Percentiles rank a stretch among this genome's conserved stretches.
Conservation (phyloP, 164 flowering plant species). For the Magnolia kwangsiensis region DNA sequence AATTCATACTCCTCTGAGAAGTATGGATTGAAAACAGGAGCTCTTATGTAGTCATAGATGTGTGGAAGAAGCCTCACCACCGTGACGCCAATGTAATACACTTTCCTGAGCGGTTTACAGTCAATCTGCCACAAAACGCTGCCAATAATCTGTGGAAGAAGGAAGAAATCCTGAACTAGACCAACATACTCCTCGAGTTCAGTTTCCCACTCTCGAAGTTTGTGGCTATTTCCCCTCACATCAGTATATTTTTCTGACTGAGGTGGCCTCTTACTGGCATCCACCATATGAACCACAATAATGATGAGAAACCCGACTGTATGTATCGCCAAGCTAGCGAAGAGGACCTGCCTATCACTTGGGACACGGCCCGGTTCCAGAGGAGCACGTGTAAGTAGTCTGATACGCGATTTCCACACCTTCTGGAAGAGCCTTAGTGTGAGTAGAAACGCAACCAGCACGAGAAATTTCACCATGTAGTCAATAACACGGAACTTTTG, state of each 20-base stretch:
- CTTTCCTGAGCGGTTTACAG: conserved; percentile 58
- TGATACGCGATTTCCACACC: conserved; percentile 79
- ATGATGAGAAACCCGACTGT: conserved; percentile 47
- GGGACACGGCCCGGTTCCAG: conserved; percentile 71
- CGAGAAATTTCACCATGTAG: conserved; percentile 62
- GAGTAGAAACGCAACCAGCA: conserved; percentile 53
- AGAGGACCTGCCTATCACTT: conserved; percentile 54
- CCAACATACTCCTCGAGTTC: conserved; percentile 79
- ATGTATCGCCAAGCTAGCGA: conserved; percentile 45
- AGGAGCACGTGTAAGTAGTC: conserved; percentile 52
- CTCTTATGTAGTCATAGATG: conserved; percentile 56
- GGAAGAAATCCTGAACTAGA: conserved; percentile 77
- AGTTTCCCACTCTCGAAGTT: conserved; percentile 51
- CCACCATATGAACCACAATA: conserved; percentile 41
- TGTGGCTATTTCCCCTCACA: conserved; percentile 28
- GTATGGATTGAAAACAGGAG: conserved; percentile 63
- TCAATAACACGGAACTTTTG: conserved; percentile 52
- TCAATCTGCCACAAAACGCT: conserved; percentile 71
- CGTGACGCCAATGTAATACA: conserved; percentile 68
- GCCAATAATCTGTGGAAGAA: conserved; percentile 83
- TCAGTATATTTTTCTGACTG: conserved; percentile 25
- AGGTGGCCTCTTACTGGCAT: conserved; percentile 31
- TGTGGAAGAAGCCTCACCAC: conserved; percentile 77
- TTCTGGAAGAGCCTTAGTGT: conserved; percentile 73
- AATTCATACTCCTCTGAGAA: conserved; percentile 67